Evolutionary conservation across 129 eudicot genomes (phyloP).

Genomic region (Escallonia rubra): DNA sequence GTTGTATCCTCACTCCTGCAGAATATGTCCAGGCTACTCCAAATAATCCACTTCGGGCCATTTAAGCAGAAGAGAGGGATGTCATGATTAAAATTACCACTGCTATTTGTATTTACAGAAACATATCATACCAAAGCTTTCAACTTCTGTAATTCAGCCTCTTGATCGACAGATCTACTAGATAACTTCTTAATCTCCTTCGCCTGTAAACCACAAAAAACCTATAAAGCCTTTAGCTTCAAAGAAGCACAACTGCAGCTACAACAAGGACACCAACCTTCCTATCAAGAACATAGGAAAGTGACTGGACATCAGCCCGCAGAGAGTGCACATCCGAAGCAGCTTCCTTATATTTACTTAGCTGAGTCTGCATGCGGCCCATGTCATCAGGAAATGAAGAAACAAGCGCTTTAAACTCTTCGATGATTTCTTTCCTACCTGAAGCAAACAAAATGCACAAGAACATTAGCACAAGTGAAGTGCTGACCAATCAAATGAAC

Average conservation of each 20-base stretch:
- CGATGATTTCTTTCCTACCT: slow-evolving; percentile 92
- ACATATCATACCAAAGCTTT: slow-evolving; percentile 47
- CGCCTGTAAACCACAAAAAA: slow-evolving; percentile 33
- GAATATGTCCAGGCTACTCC: too few relatives aligned
- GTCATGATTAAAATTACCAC: too few relatives aligned
- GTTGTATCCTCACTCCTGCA: too few relatives aligned
- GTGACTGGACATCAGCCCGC: slow-evolving; percentile 83
- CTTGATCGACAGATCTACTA: slow-evolving; percentile 56
- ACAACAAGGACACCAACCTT: slow-evolving; percentile 42
- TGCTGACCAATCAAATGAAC: too few relatives aligned
- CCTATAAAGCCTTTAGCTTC: neutral
- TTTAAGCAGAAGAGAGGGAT: too few relatives aligned
- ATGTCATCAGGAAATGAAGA: slow-evolving; percentile 84
- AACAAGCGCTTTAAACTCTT: slow-evolving; percentile 69
- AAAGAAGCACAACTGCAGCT: neutral
- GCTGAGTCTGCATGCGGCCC: slow-evolving; percentile 75
- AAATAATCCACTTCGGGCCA: too few relatives aligned
- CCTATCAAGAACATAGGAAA: slow-evolving; percentile 49
- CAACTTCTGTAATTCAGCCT: slow-evolving; percentile 60
- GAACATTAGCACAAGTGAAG: neutral
- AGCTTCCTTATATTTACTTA: slow-evolving; percentile 74
- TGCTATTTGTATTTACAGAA: neutral
- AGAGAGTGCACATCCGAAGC: slow-evolving; percentile 73
- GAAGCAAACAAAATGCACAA: slow-evolving; percentile 17
- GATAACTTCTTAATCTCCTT: slow-evolving; percentile 68